These are phyloP conservation scores for Lithospermum erythrorhizon DNA, from an alignment of 257 asterid species.

Conservation along the genomic window DNA sequence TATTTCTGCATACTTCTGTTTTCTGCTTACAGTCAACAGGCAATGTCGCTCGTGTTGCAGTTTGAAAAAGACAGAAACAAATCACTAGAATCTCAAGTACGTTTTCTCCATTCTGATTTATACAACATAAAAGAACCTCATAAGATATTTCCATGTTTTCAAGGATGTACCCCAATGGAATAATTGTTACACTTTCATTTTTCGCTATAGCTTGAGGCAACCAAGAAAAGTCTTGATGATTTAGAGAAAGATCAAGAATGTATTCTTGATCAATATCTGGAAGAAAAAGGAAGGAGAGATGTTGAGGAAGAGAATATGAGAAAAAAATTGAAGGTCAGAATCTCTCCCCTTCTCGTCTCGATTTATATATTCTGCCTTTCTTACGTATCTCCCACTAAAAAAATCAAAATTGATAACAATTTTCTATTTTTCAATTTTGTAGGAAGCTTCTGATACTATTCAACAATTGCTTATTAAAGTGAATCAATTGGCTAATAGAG, in stretches of 20 bases:
- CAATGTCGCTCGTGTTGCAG: slow-evolving; percentile 16
- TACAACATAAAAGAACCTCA: neutral
- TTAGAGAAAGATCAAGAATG: slow-evolving; percentile 26
- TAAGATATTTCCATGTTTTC: neutral
- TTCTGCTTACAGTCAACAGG: slow-evolving; percentile 26
- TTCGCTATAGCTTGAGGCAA: slow-evolving; percentile 24
- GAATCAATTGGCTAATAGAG: slow-evolving; percentile 19
- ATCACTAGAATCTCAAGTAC: slow-evolving; percentile 29
- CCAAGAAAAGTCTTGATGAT: slow-evolving; percentile 11
- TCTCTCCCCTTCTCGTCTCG: too few species aligned
- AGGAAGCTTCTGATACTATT: neutral
- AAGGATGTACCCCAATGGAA: neutral
- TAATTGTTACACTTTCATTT: neutral
- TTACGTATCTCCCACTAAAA: too few species aligned
- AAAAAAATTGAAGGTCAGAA: slow-evolving; percentile 23
- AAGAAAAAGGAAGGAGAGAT: slow-evolving; percentile 35
- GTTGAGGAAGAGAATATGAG: slow-evolving; percentile 42
- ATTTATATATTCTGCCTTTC: neutral
- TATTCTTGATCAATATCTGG: slow-evolving; percentile 16
- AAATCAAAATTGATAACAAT: too few species aligned
- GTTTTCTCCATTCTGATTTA: neutral
- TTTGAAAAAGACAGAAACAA: slow-evolving; percentile 23
- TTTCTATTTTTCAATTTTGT: neutral
- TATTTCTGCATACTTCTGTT: neutral
- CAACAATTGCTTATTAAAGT: slow-evolving; percentile 26